Evolutionary conservation across 2,329 filamentous ascomycete genomes (phyloP).

Genomic region (Juglanconis oblonga): DNA sequence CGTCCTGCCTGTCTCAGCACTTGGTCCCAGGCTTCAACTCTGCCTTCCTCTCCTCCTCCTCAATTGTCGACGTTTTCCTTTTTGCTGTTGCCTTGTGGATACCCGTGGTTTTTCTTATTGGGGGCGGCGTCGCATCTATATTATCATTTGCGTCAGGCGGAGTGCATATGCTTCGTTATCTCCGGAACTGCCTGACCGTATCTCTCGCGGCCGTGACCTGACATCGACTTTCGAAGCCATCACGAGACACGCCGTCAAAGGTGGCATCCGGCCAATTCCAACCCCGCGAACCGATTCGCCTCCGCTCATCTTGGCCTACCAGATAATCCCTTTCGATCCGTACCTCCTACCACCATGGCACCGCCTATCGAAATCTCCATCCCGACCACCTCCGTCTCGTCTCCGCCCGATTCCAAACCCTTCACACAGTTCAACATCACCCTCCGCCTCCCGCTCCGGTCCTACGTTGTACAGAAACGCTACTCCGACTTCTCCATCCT

Average conservation of each 20-base stretch:
- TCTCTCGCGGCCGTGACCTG: not conserved
- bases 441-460: conserved; percentile 71
- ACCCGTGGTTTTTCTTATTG: not conserved
- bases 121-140: not conserved
- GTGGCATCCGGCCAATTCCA: not conserved
- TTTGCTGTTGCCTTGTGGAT: not conserved
- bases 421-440: conserved; percentile 79
- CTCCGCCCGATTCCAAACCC: conserved; percentile 53
- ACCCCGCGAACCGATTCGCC: not conserved
- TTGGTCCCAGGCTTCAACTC: not conserved
- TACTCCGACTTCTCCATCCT: conserved; percentile 77
- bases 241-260: not conserved
- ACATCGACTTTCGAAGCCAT: not conserved
- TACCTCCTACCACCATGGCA: conserved; percentile 43
- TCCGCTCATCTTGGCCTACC: not conserved
- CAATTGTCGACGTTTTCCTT: not conserved
- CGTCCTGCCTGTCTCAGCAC: not conserved
- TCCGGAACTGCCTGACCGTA: not conserved
- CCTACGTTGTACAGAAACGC: conserved; percentile 73
- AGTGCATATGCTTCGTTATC: not conserved
- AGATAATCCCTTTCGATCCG: no score
- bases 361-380: conserved; percentile 66
- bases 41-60: not conserved
- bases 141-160: not conserved
- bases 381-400: conserved; percentile 59